Evolutionary conservation across 129 eudicot species (phyloP), one percentile per base, ranked within the genome.

Genomic region (Kitagawia praeruptora): DNA sequence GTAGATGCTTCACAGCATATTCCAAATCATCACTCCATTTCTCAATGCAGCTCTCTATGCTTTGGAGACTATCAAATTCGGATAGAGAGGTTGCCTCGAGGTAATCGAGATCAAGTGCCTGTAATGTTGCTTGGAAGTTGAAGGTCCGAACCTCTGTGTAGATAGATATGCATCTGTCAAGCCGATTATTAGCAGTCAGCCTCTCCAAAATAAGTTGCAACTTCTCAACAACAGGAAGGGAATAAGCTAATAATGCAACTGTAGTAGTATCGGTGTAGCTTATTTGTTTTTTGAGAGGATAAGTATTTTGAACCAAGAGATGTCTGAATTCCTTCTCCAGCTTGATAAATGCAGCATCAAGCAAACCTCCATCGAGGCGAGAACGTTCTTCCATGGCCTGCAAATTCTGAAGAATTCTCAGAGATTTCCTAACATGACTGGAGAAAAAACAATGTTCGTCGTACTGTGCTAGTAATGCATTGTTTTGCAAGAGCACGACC

Each of bases 11-110:
- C 63, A 92, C 84, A 37, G 80, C 78, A 82, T 87, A 92, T 86
- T 87, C 93, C 84, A 96, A 83, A 85, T 96, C 91, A 79, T 76
- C 81, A 41, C 84, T 84, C 99, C 99, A 96, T 67, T 83, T 80
- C 58, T 87, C 90, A 54, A 92, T 78, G 83, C 85, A 78, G 53
- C 53, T 44, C 76, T 90, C 97, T 16, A 89, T 56, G 21, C 78
- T 84, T 80, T 87, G 89, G 39, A 86, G 82, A 27, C 96, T 88
- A 49, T 85, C 91, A 37, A 75, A 70, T 86, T 90, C 96, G 0
- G 91, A 84, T 58, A 92, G 49, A 19, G 89, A 54, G 34, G 69
- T 61, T n/a, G 79, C 80, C 16, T 86, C 85, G 5, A 92, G 80
- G 89, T 91, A 94, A 64, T 79, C 85, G 64, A 88, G 71, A 79